Base-by-base conservation (phyloP, 768 basidiomycete species). In the Russula earlei region DNA sequence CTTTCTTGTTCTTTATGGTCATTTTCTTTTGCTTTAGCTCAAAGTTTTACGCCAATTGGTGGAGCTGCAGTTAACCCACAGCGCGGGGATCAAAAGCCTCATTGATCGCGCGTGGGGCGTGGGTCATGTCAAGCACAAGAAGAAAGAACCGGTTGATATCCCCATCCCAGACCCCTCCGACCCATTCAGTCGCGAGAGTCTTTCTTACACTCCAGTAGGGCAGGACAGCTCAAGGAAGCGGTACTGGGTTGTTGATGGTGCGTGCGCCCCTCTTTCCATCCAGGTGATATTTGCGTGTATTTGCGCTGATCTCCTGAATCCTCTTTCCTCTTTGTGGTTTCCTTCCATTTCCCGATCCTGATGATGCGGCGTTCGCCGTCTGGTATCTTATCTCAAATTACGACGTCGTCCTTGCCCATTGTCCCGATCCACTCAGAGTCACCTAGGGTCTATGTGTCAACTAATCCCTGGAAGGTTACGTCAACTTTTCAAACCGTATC, bases 71-170 rank as follows among this genome's bases (percentile, higher is more conserved):
- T 77, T 93, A 3, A 71, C 74, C 44, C 84, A 91, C 66, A 79
- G 80, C 59, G 67, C 73, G 31, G 81, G 84, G 51, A 78, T 91
- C 66, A 87, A 88, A 70, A 74, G 70, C 49, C 73, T 73, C 49
- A 85, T 91, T 68, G 88, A 91, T 77, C 82, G 81, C 67, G 87
- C 88, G 48, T 90, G 90, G 87, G 88, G 87, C 65, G 85, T 89
- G 65, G 78, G 79, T 52, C 85, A 87, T 62, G 83, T 83, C 67
- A 89, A 90, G 65, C 85, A 89, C 70, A 88, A 90, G 77, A 91
- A 88, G 72, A 82, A 80, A 55, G 82, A 87, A 54, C 72, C 77
- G 20, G 69, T 78, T 17, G 72, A 74, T 36, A 73, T 76, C 1
- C 79, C 80, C 47, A 64, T 65, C 14, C 78, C 80, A 36, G 77